phyloP scores from a whole-genome alignment of 345 rosid species.

The Triadica sebifera region DNA sequence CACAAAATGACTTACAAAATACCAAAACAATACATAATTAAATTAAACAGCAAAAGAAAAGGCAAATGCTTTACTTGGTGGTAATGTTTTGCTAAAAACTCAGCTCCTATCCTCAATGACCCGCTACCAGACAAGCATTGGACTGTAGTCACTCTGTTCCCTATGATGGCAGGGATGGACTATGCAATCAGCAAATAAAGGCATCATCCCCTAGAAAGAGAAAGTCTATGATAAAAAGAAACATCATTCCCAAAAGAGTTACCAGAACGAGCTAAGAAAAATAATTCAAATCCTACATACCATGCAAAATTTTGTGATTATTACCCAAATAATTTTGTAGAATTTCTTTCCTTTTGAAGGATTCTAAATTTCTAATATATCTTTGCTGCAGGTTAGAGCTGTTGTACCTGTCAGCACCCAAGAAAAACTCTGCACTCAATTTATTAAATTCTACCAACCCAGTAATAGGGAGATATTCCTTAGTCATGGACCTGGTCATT shows the following conservation, averaged over 20 bases:
- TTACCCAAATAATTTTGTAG: not conserved
- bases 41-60: not conserved
- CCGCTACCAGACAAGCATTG: constrained; percentile 41
- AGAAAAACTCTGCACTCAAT: constrained; percentile 74
- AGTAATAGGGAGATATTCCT: constrained; percentile 81
- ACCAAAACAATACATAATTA: not conserved
- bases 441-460: constrained; percentile 76
- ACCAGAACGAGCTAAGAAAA: not conserved
- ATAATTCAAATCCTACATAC: not conserved
- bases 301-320: not conserved
- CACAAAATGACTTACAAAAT: not conserved
- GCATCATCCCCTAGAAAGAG: constrained; percentile 1
- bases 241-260: not conserved
- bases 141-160: constrained; percentile 40
- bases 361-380: not conserved
- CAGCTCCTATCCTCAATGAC: constrained; percentile 39
- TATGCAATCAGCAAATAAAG: constrained; percentile 14
- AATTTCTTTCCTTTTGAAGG: too few species aligned
- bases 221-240: not conserved
- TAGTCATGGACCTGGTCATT: constrained; percentile 44
- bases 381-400: not conserved
- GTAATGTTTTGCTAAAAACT: constrained; percentile 39
- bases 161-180: constrained; percentile 27
- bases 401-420: constrained; percentile 66
- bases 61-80: constrained; percentile 19